These are phyloP conservation scores for Schizochytrium sp. DNA, from an alignment of 108 stramenopile genomes.

Conservation along the genomic window DNA sequence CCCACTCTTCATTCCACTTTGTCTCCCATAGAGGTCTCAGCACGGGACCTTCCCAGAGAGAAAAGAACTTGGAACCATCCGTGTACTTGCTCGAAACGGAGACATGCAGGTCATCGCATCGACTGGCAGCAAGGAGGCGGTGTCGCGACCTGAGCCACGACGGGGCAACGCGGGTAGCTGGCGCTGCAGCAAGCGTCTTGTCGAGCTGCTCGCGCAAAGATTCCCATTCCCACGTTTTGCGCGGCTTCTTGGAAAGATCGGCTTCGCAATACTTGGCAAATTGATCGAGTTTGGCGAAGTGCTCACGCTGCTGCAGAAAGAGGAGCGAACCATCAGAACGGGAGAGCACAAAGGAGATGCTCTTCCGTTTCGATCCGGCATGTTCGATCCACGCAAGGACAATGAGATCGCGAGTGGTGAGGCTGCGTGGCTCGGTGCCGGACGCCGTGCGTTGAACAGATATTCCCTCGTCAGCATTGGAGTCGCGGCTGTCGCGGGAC, in stretches of 20 bases:
- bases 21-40: constrained; percentile 3
- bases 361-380: not conserved
- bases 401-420: not conserved
- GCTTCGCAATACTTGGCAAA: not conserved
- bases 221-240: constrained; percentile 7
- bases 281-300: not conserved
- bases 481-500: not conserved
- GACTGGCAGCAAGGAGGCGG: not conserved
- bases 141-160: not conserved
- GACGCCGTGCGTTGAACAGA: too few relatives aligned
- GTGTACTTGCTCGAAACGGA: not conserved
- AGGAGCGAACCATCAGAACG: not conserved
- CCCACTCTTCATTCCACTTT: constrained; percentile 2
- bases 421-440: not conserved
- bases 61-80: not conserved
- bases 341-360: not conserved
- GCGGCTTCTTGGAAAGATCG: not conserved
- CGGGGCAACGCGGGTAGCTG: not conserved
- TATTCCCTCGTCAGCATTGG: not conserved
- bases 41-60: not conserved
- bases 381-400: not conserved
- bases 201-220: not conserved
- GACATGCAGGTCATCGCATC: not conserved
- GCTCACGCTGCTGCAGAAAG: not conserved
- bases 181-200: not conserved